A percentile compares a stretch with the other conserved stretches of the same genome.
Evolutionary conservation across 2,329 filamentous ascomycete genomes (phyloP).

Genomic region (Fusarium penzigii): DNA sequence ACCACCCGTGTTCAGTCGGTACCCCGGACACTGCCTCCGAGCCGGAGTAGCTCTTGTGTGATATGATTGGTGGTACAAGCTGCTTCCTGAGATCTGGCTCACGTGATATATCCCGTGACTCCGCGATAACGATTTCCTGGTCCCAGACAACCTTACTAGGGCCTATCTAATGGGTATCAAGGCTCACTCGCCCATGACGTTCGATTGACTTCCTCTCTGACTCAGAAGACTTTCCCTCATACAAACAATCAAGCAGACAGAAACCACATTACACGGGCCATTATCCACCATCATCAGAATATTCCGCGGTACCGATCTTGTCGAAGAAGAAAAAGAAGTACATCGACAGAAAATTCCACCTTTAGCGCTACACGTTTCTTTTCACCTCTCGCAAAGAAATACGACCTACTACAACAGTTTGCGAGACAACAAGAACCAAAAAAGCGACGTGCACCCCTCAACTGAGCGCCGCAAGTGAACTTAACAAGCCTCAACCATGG

Average conservation of each 20-base stretch:
- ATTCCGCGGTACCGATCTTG: too few species aligned
- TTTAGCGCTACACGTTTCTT: background rate
- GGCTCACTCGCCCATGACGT: constrained; percentile 23
- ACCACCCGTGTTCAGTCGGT: constrained; percentile 18
- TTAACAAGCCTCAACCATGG: constrained; percentile 22
- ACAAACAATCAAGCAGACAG: constrained; percentile 11
- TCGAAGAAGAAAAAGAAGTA: too few species aligned
- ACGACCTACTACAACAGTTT: constrained; percentile 14
- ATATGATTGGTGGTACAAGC: constrained; percentile 18
- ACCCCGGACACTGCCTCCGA: constrained; percentile 18
- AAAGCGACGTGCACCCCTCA: constrained; percentile 10
- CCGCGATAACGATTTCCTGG: constrained; percentile 7
- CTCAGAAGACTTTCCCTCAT: constrained; percentile 15
- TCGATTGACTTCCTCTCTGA: constrained; percentile 17
- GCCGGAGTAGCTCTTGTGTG: constrained; percentile 15
- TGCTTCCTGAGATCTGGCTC: fast-evolving
- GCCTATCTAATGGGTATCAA: constrained; percentile 16
- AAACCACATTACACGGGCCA: background rate
- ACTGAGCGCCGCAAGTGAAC: constrained; percentile 10
- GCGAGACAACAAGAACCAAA: constrained; percentile 2
- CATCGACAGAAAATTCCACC: too few species aligned
- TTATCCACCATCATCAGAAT: constrained; percentile 1
- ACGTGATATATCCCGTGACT: constrained; percentile 19
- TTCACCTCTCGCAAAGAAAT: background rate
- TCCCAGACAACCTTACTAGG: background rate